Conservation (phyloP, 176 grass and related monocot species). For the Cocos nucifera region DNA sequence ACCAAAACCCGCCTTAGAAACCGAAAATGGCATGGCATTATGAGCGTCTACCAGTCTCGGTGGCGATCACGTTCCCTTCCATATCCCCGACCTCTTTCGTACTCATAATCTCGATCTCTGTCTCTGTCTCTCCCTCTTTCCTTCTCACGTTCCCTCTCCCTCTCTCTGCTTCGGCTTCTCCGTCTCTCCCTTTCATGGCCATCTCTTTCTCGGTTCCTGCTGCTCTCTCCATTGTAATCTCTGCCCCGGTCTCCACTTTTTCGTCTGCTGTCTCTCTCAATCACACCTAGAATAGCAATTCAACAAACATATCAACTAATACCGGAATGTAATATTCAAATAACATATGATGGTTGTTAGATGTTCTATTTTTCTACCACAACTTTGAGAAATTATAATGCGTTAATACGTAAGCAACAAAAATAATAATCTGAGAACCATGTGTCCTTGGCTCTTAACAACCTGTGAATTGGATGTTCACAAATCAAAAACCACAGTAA, state of each 20-base stretch:
- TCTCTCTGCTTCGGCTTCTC: slow-evolving; percentile 41
- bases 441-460: no score
- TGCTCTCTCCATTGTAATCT: slow-evolving; percentile 32
- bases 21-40: no score
- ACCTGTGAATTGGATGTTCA: no score
- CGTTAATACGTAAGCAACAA: no score
- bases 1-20: no score
- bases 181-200: slow-evolving; percentile 33
- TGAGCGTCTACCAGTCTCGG: slow-evolving; percentile 7
- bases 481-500: no score
- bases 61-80: slow-evolving; percentile 28
- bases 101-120: slow-evolving; percentile 23
- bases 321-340: no score
- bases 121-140: slow-evolving; percentile 51
- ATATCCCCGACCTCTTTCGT: slow-evolving; percentile 34
- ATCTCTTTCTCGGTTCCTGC: slow-evolving; percentile 41
- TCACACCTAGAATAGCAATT: slow-evolving; percentile 17
- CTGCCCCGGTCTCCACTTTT: slow-evolving; percentile 40
- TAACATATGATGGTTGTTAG: no score
- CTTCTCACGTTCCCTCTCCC: slow-evolving; percentile 41
- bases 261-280: slow-evolving; percentile 32
- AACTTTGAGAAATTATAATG: background rate
- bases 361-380: background rate
- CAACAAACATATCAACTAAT: no score
- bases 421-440: no score